Evolutionary conservation across 768 basidiomycete genomes (phyloP), one percentile per base, ranked within the genome.

Genomic region (Astraeus odoratus): DNA sequence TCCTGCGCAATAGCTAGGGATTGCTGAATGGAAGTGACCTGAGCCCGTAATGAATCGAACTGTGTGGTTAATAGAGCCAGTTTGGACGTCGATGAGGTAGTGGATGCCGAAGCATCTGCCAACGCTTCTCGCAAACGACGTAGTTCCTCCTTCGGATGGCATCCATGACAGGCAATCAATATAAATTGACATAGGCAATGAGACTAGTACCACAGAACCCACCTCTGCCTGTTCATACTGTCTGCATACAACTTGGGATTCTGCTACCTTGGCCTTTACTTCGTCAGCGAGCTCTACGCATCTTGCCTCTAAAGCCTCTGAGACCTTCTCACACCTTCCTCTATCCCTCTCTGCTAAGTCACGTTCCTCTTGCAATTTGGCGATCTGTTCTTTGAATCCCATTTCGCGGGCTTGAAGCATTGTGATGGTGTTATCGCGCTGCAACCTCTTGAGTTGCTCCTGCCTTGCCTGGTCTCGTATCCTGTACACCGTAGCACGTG

Each of bases 341-440:
- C 48, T 50, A 16, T 18, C 43, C 24, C 54, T 44, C 39, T 27
- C 44, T 23, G 54, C 44, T 46, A 57, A 52, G 12, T 69, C 71
- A 35, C 70, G 51, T 42, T 73, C 64, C 7, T 74, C 74, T 58
- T 81, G 74, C n/a, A 80, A 54, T 29, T 76, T 70, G 19, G 64
- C 68, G 8, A 84, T 59, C 48, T 69, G 72, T 33, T 63, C 57
- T 53, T 84, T 79, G 37, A 85, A 61, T 51, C 81, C 80, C 12
- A 68, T 66, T 52, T 86, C 85, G 40, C 71, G 70, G 16, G 70
- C 70, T 59, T 82, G 80, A 54, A 84, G 87, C 63, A 78, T 72
- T n/a, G 72, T 76, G 42, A 88, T 73, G 57, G 76, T 75, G 55
- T 69, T 77, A 48, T 90, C 86, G 45, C 84, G 67, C 55, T 82